These are phyloP conservation scores for Acer negundo DNA, from an alignment of 345 rosid species.

Conservation along the genomic window DNA sequence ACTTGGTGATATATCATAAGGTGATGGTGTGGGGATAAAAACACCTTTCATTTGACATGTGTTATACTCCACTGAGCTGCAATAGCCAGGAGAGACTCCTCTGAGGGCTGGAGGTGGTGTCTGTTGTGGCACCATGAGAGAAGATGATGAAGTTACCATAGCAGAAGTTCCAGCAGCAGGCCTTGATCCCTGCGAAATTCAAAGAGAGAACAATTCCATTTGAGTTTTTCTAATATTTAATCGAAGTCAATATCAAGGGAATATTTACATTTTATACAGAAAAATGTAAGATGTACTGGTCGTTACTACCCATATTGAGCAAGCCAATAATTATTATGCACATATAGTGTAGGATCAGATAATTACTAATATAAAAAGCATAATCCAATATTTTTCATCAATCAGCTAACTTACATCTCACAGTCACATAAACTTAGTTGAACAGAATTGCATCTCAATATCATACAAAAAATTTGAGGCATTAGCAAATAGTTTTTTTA, in stretches of 20 bases:
- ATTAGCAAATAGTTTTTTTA: background rate
- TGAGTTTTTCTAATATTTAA: background rate
- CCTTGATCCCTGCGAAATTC: constrained; percentile 66
- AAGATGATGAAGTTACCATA: constrained; percentile 53
- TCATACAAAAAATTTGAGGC: background rate
- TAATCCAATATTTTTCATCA: background rate
- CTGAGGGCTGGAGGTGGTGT: constrained; percentile 57
- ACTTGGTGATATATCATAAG: constrained; percentile 56
- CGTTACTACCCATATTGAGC: background rate
- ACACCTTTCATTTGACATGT: constrained; percentile 76
- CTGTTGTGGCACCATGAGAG: constrained; percentile 68
- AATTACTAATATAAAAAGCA: background rate
- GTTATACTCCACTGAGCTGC: constrained; percentile 66
- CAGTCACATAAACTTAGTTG: background rate
- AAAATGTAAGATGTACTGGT: background rate
- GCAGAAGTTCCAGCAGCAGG: constrained; percentile 62
- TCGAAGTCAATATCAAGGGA: constrained; percentile 2
- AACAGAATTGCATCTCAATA: background rate
- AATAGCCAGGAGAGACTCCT: constrained; percentile 62
- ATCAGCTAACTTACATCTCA: background rate
- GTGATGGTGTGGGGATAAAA: constrained; percentile 63
- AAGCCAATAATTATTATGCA: constrained; percentile 5
- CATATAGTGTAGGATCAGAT: background rate
- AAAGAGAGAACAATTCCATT: constrained; percentile 17
- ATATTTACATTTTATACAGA: background rate